Evolutionary conservation across 257 asterid genomes (phyloP).

Genomic region (Solanum tarapatanum): DNA sequence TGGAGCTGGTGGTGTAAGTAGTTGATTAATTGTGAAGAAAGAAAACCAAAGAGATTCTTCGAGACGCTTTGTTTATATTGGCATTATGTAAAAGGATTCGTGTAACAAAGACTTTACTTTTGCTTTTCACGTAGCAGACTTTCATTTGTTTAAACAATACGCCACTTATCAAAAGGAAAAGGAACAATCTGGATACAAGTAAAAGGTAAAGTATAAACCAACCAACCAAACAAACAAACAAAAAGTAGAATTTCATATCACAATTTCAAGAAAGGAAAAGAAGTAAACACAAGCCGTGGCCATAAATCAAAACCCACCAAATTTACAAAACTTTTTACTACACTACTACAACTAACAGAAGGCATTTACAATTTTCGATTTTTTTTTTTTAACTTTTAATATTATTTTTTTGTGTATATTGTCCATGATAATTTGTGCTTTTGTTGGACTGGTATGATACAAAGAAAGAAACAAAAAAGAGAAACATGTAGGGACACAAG

Average conservation of each 20-base stretch:
- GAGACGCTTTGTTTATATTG: not conserved
- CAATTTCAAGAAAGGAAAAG: not conserved
- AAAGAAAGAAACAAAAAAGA: not conserved
- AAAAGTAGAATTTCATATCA: not conserved
- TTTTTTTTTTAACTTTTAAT: not conserved
- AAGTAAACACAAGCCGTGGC: not conserved
- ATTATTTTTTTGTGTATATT: not conserved
- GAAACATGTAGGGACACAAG: conserved; percentile 18
- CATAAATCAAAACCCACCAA: conserved; percentile 1
- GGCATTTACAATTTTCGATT: conserved; percentile 2
- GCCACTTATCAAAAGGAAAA: not conserved
- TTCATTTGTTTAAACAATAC: not conserved
- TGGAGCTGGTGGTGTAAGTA: not conserved
- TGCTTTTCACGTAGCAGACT: not conserved
- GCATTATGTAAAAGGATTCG: not conserved
- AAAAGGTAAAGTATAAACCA: not conserved
- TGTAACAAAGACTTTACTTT: not conserved
- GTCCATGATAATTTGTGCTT: not conserved
- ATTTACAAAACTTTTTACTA: conserved; percentile 5
- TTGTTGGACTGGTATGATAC: not conserved
- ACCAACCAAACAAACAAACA: not conserved
- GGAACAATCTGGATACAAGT: not conserved
- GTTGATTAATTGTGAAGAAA: not conserved
- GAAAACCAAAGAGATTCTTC: not conserved
- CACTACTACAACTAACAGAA: not conserved